phyloP scores from a whole-genome alignment of 805 yeast genomes.

The Starmera amethionina region DNA sequence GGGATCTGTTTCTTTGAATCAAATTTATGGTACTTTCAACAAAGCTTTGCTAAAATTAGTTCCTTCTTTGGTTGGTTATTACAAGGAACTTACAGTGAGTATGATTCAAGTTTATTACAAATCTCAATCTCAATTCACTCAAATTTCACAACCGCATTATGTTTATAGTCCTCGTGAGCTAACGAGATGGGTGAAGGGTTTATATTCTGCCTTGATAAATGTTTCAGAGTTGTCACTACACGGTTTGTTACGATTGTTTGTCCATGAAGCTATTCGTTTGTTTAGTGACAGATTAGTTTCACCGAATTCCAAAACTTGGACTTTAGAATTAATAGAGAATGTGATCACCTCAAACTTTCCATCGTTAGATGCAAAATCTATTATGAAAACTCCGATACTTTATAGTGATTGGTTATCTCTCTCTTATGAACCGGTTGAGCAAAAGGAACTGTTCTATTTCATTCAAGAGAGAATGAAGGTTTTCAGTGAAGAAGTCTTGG shows the following conservation, averaged over 20 bases:
- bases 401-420: constrained; percentile 70
- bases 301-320: constrained; percentile 37
- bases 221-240: constrained; percentile 27
- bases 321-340: constrained; percentile 26
- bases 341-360: constrained; percentile 36
- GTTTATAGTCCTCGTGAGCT: constrained; percentile 84
- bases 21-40: constrained; percentile 56
- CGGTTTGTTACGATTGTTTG: constrained; percentile 56
- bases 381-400: constrained; percentile 43
- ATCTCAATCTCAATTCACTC: constrained; percentile 32
- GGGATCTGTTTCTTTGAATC: constrained; percentile 43
- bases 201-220: constrained; percentile 39
- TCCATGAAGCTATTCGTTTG: constrained; percentile 70
- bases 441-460: constrained; percentile 39
- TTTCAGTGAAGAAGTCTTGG: constrained; percentile 73
- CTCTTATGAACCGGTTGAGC: constrained; percentile 46
- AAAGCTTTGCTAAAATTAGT: constrained; percentile 45
- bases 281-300: constrained; percentile 63
- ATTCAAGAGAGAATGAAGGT: constrained; percentile 53
- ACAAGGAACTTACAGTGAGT: constrained; percentile 43
- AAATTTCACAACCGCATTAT: constrained; percentile 43
- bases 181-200: constrained; percentile 80
- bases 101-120: constrained; percentile 54
- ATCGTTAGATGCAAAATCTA: constrained; percentile 23
- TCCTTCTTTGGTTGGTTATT: constrained; percentile 50